Conservation (phyloP, 164 flowering plant genomes). For the Pachysandra terminalis region DNA sequence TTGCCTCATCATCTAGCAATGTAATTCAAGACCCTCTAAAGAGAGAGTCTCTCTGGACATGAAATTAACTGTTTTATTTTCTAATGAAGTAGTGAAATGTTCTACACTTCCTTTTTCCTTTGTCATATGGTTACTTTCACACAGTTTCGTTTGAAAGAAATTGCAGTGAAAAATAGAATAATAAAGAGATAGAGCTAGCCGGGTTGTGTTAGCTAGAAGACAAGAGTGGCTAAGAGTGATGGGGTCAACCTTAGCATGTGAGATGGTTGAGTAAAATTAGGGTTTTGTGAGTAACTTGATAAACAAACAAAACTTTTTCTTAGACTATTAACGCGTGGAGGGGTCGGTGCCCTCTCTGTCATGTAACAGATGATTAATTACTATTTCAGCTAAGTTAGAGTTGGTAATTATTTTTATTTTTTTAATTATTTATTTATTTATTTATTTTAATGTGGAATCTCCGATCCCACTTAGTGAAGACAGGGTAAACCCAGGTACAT, state of each 20-base stretch:
- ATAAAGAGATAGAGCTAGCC: no score
- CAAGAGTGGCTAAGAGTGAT: not conserved
- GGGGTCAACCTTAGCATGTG: slow-evolving; percentile 58
- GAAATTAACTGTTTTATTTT: not conserved
- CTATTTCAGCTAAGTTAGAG: no score
- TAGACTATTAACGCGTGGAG: slow-evolving; percentile 3
- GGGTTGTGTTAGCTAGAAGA: no score
- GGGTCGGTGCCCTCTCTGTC: slow-evolving; percentile 12
- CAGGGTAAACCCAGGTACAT: no score
- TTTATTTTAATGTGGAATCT: no score
- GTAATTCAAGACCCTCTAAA: slow-evolving; percentile 68
- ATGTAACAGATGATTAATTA: not conserved
- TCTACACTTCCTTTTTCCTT: not conserved
- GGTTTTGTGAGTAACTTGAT: slow-evolving; percentile 16
- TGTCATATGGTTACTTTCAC: not conserved
- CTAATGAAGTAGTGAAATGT: slow-evolving; percentile 16
- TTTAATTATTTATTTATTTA: no score
- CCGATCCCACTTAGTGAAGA: no score
- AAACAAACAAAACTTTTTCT: slow-evolving; percentile 9
- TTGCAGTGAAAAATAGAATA: no score
- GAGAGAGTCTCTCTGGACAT: slow-evolving; percentile 79
- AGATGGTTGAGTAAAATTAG: slow-evolving; percentile 26
- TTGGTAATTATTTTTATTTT: no score
- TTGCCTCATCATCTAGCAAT: slow-evolving; percentile 54
- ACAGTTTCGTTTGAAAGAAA: slow-evolving; percentile 18